Evolutionary conservation across 2,329 filamentous ascomycete genomes (phyloP), one percentile per base, ranked within the genome.

Genomic region (Xylaria sp.): DNA sequence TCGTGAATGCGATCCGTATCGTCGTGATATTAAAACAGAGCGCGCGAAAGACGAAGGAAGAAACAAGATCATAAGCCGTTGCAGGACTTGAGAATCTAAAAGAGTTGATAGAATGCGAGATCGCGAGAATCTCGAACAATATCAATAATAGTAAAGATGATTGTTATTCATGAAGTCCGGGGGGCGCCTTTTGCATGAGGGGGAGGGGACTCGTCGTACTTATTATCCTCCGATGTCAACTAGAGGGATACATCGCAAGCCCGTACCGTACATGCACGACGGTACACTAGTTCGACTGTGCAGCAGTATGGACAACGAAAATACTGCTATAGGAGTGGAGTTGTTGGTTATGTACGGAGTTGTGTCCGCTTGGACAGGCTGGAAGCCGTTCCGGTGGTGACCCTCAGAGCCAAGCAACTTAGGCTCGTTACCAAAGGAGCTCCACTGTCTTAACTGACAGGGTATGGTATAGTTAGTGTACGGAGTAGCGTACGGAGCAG

Each of bases 341-440:
- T 63, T n/a, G 18, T 30, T 50, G 18, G 18, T 50, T 50, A 16
- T 16, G 16, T 16, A 19, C 19, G 48, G 48, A 50, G 62, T 61
- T 54, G 57, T 59, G 56, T 55, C 35, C 49, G 65, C 58, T 63
- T 64, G 66, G 61, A 63, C 68, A 67, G 68, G 49, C 68, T 68
- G 68, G 68, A 69, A 66, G 66, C 63, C 59, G 65, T 69, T 70
- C 69, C 68, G 67, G 65, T 62, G 63, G 66, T 64, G 66, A 68
- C 66, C 64, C 68, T 67, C 66, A 30, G 63, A 67, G 68, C 69
- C 68, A 70, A 70, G 68, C 63, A 57, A 48, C 58, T 63, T 60
- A 64, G 62, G 59, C 64, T 35, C 60, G 59, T 65, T 60, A 63
- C 60, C 58, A 53, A 42, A 35, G 49, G 7, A 58, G 48, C 58